Evolutionary conservation across 2,329 filamentous ascomycete genomes (phyloP).

Genomic region (Alternaria sp.): DNA sequence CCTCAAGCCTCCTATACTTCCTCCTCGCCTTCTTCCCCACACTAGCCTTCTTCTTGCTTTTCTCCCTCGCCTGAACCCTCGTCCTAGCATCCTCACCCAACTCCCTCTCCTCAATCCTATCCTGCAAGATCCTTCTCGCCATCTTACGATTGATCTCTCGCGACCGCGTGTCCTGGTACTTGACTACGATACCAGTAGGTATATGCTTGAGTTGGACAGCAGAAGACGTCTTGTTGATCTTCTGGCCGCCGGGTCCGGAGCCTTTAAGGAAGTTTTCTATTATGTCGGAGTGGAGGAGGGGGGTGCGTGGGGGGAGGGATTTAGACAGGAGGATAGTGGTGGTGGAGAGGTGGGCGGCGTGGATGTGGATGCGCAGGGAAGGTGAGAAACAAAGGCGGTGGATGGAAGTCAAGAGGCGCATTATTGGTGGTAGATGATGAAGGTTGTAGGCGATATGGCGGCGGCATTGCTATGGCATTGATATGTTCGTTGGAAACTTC

Average conservation of each 20-base stretch:
- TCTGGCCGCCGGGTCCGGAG: constrained; percentile 91
- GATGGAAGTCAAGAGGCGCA: constrained; percentile 20
- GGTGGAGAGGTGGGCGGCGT: constrained; percentile 30
- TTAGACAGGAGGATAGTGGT: constrained; percentile 26
- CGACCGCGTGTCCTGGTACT: constrained; percentile 90
- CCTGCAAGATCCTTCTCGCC: constrained; percentile 78
- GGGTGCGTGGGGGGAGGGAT: constrained; percentile 71
- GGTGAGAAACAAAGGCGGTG: constrained; percentile 12
- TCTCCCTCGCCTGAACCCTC: constrained; percentile 69
- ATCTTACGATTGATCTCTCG: constrained; percentile 86
- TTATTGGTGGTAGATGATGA: constrained; percentile 21
- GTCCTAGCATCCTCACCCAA: constrained; percentile 75
- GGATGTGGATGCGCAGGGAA: constrained; percentile 13
- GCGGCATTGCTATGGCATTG: constrained; percentile 31
- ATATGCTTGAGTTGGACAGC: constrained; percentile 92
- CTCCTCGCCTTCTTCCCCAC: constrained; percentile 80
- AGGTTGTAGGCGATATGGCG: constrained; percentile 12
- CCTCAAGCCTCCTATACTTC: constrained; percentile 69
- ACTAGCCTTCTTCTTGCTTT: constrained; percentile 76
- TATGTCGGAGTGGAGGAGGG: constrained; percentile 79
- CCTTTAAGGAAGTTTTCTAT: constrained; percentile 89
- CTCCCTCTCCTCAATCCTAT: constrained; percentile 75
- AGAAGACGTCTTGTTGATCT: constrained; percentile 98
- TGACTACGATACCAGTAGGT: constrained; percentile 90
- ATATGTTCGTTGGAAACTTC: background rate